phyloP scores from a whole-genome alignment of 2,329 filamentous ascomycete species.

The Neofusicoccum umdonicola region DNA sequence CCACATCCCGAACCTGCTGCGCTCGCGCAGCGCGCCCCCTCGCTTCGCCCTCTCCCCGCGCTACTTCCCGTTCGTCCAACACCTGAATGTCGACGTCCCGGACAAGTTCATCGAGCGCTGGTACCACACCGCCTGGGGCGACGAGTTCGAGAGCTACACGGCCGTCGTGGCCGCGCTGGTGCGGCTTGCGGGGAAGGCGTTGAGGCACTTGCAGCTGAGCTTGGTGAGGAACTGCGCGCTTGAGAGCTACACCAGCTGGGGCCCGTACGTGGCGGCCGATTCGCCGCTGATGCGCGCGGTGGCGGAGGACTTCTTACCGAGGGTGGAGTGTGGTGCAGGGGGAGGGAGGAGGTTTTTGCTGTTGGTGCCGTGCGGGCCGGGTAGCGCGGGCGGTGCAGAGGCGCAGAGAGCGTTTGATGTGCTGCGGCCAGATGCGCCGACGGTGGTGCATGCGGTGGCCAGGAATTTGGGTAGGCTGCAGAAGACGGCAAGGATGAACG shows the following conservation, averaged over 20 bases:
- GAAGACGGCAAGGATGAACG: conserved; percentile 16
- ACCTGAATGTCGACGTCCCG: conserved; percentile 16
- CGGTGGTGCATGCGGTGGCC: conserved; percentile 13
- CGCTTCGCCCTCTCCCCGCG: conserved; percentile 13
- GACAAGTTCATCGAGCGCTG: conserved; percentile 15
- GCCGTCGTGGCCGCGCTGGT: background rate
- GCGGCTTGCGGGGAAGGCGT: background rate
- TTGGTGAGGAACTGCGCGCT: conserved; percentile 17
- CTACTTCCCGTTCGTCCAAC: conserved; percentile 9
- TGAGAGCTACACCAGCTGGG: conserved; percentile 17
- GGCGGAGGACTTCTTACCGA: background rate
- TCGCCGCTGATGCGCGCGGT: conserved; percentile 13
- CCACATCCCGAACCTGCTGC: conserved; percentile 17
- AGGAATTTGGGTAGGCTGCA: conserved; percentile 11
- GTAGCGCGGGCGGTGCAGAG: background rate
- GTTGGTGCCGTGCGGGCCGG: conserved; percentile 6
- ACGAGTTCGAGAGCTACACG: conserved; percentile 7
- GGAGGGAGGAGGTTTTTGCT: background rate
- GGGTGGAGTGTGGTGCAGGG: background rate
- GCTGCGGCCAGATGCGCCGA: conserved; percentile 11
- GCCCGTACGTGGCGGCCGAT: conserved; percentile 4
- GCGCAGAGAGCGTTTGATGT: conserved; percentile 14
- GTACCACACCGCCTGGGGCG: conserved; percentile 9
- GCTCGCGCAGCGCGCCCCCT: conserved; percentile 1
- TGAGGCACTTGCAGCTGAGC: conserved; percentile 12